Base-by-base conservation (phyloP, 805 yeast species). In the baker's yeast (Saccharomyces cerevisiae) region DNA sequence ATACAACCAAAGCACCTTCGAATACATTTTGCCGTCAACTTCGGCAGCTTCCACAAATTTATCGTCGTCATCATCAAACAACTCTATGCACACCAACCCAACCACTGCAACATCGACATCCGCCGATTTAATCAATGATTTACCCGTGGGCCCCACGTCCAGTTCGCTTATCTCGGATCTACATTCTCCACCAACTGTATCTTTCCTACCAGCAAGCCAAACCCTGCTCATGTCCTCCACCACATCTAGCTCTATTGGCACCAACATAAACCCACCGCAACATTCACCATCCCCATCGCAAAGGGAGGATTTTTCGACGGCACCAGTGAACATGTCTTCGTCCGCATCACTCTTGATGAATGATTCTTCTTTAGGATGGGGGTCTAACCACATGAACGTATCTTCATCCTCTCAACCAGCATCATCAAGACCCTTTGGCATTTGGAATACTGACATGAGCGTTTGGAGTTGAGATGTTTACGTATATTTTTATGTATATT, bases 381-480 rank as follows among this genome's bases (percentile, higher is more conserved):
- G 66, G 26, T 57, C 63, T 6, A 61, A 57, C 30, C 61, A 58
- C 48, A 51, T 55, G 21, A 54, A 54, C 27, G 54, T 51, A 22
- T 55, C 56, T 49, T 56, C 61, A 14, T 49, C 51, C 26, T 50
- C 51, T 56, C 59, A 17, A 51, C 52, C 27, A 50, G 56, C 46
- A 50, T 55, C 50, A 52, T 55, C 47, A 48, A 24, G 30, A 22
- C 48, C 61, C 24, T 57, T 58, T 53, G 66, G 64, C 41, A 61
- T 68, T 46, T 68, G 72, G 72, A 66, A 63, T 53, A 67, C 61
- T 54, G 70, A 70, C 53, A 70, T 69, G 72, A 70, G 72, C 51
- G 75, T 71, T 49, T 71, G 75, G 75, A 69, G 73, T 56, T 70
- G 51, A 61, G 14, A 10, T 27, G 27, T 30, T 26, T 28, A 31